Conservation (phyloP, 805 yeast genomes). For the Tetrapisispora namnaoensis region DNA sequence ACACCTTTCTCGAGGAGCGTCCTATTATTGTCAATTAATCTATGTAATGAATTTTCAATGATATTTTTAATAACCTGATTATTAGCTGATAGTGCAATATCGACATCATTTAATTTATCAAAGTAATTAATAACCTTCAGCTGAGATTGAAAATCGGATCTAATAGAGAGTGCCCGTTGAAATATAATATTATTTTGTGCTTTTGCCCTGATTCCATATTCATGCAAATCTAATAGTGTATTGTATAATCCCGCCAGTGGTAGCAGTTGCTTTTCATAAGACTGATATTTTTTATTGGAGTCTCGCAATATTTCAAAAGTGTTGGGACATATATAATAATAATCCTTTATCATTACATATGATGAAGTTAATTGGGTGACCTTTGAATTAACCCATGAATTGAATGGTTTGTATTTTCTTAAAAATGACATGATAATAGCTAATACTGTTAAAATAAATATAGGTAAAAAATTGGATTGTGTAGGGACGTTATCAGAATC, state of each 20-base stretch:
- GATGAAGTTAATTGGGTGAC: slow-evolving; percentile 5
- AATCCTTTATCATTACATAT: not conserved
- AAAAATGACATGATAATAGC: slow-evolving; percentile 14
- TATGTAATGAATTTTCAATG: slow-evolving; percentile 30
- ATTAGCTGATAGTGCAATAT: slow-evolving; percentile 40
- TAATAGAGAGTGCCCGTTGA: slow-evolving; percentile 12
- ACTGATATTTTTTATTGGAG: not conserved
- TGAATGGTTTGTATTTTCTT: slow-evolving; percentile 14
- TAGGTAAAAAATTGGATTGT: not conserved
- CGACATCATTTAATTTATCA: slow-evolving; percentile 41
- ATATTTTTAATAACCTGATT: slow-evolving; percentile 38
- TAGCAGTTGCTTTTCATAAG: not conserved
- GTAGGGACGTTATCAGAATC: not conserved
- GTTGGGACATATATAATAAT: not conserved
- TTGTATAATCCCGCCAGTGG: not conserved
- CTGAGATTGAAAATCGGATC: slow-evolving; percentile 6
- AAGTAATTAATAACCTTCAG: slow-evolving; percentile 42
- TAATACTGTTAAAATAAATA: slow-evolving; percentile 8
- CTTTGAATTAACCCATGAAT: slow-evolving; percentile 11
- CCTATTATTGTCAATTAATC: slow-evolving; percentile 16
- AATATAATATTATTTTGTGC: slow-evolving; percentile 14
- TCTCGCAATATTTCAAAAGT: not conserved
- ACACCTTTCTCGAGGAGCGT: not conserved
- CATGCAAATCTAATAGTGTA: not conserved
- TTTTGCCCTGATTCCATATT: slow-evolving; percentile 10